Percentiles rank a stretch among this genome's conserved stretches.
These are phyloP conservation scores for Leucosporidium scottii DNA, from an alignment of 768 basidiomycete genomes.

Conservation along the genomic window DNA sequence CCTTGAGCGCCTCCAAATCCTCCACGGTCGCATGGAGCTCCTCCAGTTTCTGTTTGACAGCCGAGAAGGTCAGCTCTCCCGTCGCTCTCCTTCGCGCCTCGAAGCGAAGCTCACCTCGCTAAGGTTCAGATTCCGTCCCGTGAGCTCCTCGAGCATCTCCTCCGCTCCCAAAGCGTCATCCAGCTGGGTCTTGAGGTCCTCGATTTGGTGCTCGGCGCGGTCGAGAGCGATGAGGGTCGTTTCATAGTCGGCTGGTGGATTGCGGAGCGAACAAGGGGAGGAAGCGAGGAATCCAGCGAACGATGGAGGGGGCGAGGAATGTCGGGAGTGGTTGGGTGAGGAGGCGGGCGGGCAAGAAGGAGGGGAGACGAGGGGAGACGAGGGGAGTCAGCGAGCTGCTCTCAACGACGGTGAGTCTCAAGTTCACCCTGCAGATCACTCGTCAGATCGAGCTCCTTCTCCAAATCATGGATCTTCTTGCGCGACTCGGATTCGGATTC, in stretches of 20 bases:
- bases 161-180: conserved; percentile 93
- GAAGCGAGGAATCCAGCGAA: background rate
- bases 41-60: conserved; percentile 71
- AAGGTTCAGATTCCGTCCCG: conserved; percentile 83
- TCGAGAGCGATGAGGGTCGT: conserved; percentile 72
- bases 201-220: conserved; percentile 84
- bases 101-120: conserved; percentile 60
- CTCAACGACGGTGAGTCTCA: too few species aligned
- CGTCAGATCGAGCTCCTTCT: conserved; percentile 69
- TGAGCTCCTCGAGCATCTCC: conserved; percentile 90
- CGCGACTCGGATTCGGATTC: conserved; percentile 83
- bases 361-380: background rate
- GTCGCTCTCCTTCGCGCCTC: background rate
- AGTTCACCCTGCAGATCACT: conserved; percentile 65
- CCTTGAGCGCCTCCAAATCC: conserved; percentile 90
- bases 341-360: conserved; percentile 37
- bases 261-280: background rate
- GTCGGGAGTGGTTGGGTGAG: background rate
- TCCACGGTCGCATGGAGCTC: conserved; percentile 95
- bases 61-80: background rate
- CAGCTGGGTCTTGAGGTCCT: conserved; percentile 85
- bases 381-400: too few species aligned
- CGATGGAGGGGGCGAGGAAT: background rate
- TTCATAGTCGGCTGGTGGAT: conserved; percentile 42
- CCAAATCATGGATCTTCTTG: conserved; percentile 72